Conservation (phyloP, 108 stramenopile species). For the Epipyxis sp. region DNA sequence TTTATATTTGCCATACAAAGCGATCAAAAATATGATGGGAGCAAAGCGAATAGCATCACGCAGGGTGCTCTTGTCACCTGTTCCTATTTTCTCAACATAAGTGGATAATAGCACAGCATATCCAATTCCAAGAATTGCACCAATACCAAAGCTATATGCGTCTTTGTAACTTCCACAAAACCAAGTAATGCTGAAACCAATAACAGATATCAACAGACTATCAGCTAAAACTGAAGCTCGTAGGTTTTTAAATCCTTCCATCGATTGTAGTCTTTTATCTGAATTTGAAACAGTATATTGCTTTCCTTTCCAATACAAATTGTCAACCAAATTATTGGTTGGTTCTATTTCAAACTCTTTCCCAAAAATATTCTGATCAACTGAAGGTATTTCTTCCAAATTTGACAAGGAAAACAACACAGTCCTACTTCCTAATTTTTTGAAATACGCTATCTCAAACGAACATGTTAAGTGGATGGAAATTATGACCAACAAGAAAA, state of each 20-base stretch:
- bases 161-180: not conserved
- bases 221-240: not conserved
- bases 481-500: no score
- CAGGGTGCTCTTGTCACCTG: not conserved
- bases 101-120: not conserved
- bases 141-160: not conserved
- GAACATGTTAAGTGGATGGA: no score
- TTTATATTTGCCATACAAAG: not conserved
- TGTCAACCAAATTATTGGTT: no score
- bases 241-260: not conserved
- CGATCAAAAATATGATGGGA: not conserved
- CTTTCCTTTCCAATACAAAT: no score
- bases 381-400: no score
- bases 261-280: not conserved
- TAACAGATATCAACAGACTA: not conserved
- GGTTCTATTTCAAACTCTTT: no score
- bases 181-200: not conserved
- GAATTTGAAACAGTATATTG: no score
- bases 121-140: not conserved
- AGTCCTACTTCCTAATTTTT: no score
- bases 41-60: not conserved
- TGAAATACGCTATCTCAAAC: no score
- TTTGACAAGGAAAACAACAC: no score
- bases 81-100: not conserved
- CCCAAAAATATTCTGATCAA: no score